Evolutionary conservation across 2,329 filamentous ascomycete genomes (phyloP).

Genomic region (Parastagonospora avenae): DNA sequence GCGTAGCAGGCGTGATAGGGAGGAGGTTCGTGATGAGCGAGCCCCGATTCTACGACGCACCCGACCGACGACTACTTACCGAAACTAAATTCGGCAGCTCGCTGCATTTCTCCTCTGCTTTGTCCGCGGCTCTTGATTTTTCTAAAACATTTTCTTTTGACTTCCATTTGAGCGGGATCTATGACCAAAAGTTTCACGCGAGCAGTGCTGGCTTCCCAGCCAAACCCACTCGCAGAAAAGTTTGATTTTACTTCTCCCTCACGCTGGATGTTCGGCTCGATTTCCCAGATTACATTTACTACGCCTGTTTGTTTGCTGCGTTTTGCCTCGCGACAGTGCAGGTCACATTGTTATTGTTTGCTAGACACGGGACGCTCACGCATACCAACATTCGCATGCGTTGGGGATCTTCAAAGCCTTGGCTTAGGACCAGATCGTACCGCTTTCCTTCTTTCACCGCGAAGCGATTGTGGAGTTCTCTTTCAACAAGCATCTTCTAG

Average conservation of each 20-base stretch:
- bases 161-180: constrained; percentile 10
- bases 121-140: constrained; percentile 3
- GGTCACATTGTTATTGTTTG: constrained; percentile 44
- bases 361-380: constrained; percentile 46
- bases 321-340: constrained; percentile 35
- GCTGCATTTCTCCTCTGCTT: constrained; percentile 14
- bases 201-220: constrained; percentile 8
- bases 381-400: constrained; percentile 36
- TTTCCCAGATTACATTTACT: constrained; percentile 26
- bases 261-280: constrained; percentile 21
- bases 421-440: constrained; percentile 21
- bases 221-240: constrained; percentile 18
- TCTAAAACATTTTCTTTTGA: constrained; percentile 5
- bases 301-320: constrained; percentile 32
- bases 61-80: constrained; percentile 4
- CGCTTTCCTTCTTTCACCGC: constrained; percentile 8
- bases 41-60: constrained; percentile 28
- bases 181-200: constrained; percentile 24
- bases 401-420: constrained; percentile 15
- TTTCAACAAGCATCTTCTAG: constrained; percentile 14
- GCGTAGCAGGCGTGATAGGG: constrained; percentile 30
- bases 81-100: background rate
- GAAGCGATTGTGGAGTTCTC: constrained; percentile 5
- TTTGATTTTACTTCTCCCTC: constrained; percentile 18
- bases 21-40: constrained; percentile 16